phyloP scores from a whole-genome alignment of 2,329 filamentous ascomycete genomes.

The Aphanocladium album region DNA sequence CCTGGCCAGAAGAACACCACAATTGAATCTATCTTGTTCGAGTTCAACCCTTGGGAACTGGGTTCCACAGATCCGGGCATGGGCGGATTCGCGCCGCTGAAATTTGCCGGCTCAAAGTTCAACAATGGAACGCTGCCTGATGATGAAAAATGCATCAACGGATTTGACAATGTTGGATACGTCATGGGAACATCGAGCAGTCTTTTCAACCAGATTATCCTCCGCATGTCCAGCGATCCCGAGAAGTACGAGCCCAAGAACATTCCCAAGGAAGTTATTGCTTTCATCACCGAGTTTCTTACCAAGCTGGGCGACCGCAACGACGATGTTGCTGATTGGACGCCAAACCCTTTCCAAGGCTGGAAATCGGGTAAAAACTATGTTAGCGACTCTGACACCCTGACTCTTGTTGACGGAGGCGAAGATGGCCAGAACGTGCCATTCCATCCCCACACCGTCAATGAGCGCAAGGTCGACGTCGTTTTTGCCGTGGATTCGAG shows the following conservation, averaged over 20 bases:
- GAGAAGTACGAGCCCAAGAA: conserved; percentile 45
- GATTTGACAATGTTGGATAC: conserved; percentile 76
- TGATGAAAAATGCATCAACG: conserved; percentile 46
- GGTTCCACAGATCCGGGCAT: conserved; percentile 58
- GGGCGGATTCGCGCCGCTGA: conserved; percentile 53
- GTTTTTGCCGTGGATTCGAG: conserved; percentile 61
- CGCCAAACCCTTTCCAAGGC: conserved; percentile 53
- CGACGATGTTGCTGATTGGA: conserved; percentile 71
- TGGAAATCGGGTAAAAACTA: conserved; percentile 44
- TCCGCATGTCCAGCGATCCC: conserved; percentile 58
- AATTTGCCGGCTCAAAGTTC: conserved; percentile 57
- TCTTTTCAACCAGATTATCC: conserved; percentile 66
- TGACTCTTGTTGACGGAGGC: conserved; percentile 77
- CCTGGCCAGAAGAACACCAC: conserved; percentile 39
- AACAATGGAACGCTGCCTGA: conserved; percentile 40
- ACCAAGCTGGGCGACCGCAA: conserved; percentile 49
- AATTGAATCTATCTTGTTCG: conserved; percentile 57
- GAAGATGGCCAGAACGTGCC: conserved; percentile 78
- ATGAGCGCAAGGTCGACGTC: conserved; percentile 51
- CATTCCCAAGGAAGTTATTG: conserved; percentile 37
- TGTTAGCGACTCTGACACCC: conserved; percentile 39
- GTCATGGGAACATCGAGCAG: conserved; percentile 79
- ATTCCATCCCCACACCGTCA: conserved; percentile 56
- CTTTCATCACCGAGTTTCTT: conserved; percentile 47
- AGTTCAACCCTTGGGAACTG: conserved; percentile 63